Base-by-base conservation (phyloP, 768 basidiomycete species). In the Kwoniella sp. region DNA sequence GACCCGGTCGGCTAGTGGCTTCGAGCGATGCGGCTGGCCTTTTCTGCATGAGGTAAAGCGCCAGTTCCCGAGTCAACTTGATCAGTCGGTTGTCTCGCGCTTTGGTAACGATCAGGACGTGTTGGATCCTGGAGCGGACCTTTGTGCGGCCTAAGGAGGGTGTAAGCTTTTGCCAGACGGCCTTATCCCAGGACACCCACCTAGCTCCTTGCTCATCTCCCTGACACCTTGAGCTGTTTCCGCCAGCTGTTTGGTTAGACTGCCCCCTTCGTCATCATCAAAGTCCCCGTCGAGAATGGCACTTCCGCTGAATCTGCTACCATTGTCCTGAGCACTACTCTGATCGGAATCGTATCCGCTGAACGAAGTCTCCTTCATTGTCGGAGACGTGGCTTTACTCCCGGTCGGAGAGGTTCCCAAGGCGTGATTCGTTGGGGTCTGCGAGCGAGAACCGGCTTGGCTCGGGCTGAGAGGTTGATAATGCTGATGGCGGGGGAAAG, bases 151-250 rank as follows among this genome's bases (percentile, higher is more conserved):
- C 92, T 96, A 38, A 19, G 15, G 15, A 36, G 15, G 34, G 19
- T 15, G 31, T 15, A 15, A 32, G 20, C 17, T 22, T 39, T 19
- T n/a, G 14, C 37, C 8, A 39, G 37, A 9, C 37, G 15, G 31
- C 37, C 8, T n/a, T 8, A 9, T 22, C 19, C 3, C 28, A 20
- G 42, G 12, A 17, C 11, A 80, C 76, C 45, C 63, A 89, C 93
- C 95, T 15, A 99, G 84, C 73, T 93, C 89, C 75, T 93, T 93
- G 82, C 90, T 93, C 90, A 96, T 92, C 76, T 99, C 95, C 41
- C 95, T 81, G 10, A 99, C 95, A 32, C 90, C 87, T 11, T 90
- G 88, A 15, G 95, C 95, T 17, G 95, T 99, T 77, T 93, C 93
- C 7, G 93, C 95, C 12, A 99, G 80, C 62, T 91, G 89, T 69